phyloP scores from a whole-genome alignment of 495 filamentous ascomycete genomes.

The Neurospora sp. region DNA sequence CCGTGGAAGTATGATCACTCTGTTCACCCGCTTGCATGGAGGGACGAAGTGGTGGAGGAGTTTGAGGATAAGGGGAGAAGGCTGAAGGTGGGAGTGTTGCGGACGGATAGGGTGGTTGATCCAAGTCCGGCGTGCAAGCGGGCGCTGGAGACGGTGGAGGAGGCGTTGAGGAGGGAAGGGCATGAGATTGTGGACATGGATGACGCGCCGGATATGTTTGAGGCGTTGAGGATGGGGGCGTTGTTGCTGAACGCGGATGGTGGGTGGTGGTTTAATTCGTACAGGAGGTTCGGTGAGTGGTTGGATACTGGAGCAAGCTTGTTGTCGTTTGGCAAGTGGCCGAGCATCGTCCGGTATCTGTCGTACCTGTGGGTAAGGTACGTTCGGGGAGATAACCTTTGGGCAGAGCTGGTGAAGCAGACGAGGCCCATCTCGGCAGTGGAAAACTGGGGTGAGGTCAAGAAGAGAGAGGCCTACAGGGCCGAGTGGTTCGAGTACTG shows the following conservation, averaged over 20 bases:
- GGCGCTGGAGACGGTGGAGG: slow-evolving; percentile 60
- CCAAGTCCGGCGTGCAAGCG: slow-evolving; percentile 76
- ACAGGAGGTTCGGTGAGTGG: slow-evolving; percentile 66
- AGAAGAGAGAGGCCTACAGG: slow-evolving; percentile 66
- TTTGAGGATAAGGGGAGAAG: slow-evolving; percentile 47
- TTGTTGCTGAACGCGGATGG: slow-evolving; percentile 82
- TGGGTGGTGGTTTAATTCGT: slow-evolving; percentile 68
- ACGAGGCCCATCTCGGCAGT: slow-evolving; percentile 61
- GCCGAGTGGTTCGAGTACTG: slow-evolving; percentile 76
- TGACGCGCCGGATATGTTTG: slow-evolving; percentile 52
- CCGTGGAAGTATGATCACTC: slow-evolving; percentile 88
- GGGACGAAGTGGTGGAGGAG: slow-evolving; percentile 46
- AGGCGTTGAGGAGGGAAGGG: slow-evolving; percentile 57
- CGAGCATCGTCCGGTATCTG: slow-evolving; percentile 67
- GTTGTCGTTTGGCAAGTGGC: slow-evolving; percentile 58
- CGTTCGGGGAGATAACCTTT: slow-evolving; percentile 60
- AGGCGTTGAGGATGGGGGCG: slow-evolving; percentile 69
- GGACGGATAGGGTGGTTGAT: slow-evolving; percentile 76
- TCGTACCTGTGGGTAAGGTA: slow-evolving; percentile 86
- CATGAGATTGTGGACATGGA: slow-evolving; percentile 68
- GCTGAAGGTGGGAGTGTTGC: slow-evolving; percentile 67
- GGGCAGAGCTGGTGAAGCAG: slow-evolving; percentile 64
- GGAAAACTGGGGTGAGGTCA: slow-evolving; percentile 75
- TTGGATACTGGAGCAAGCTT: slow-evolving; percentile 73
- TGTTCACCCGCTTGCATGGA: slow-evolving; percentile 79